Evolutionary conservation across 2,329 filamentous ascomycete species (phyloP).

Genomic region (Torrubiella hemipterigena): DNA sequence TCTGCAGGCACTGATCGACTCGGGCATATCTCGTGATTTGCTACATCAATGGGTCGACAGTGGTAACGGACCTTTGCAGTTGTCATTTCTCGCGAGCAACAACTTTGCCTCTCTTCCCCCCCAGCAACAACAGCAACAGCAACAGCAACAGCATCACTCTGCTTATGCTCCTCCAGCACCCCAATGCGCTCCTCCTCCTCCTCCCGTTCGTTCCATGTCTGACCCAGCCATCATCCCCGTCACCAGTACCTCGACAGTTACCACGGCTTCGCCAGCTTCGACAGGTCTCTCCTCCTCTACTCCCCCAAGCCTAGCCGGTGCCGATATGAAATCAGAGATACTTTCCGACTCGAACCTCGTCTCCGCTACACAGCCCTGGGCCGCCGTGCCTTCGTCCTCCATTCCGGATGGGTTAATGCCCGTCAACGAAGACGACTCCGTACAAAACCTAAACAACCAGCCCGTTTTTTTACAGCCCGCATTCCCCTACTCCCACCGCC

Average conservation of each 20-base stretch:
- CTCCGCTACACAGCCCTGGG: slow-evolving; percentile 14
- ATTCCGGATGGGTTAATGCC: slow-evolving; percentile 1
- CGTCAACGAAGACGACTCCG: slow-evolving; percentile 9
- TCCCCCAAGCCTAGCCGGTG: slow-evolving; percentile 5
- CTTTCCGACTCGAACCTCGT: slow-evolving; percentile 17
- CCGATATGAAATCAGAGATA: slow-evolving; percentile 3
- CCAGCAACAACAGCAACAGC: slow-evolving; percentile 2
- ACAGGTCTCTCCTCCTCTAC: slow-evolving; percentile 3
- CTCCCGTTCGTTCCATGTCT: not conserved
- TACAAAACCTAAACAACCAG: too few species aligned
- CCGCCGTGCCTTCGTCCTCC: slow-evolving; percentile 5
- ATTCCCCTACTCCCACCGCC: slow-evolving; percentile 26
- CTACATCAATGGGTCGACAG: slow-evolving; percentile 28
- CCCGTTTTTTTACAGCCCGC: slow-evolving; percentile 22
- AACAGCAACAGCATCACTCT: slow-evolving; percentile 7
- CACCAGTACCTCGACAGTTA: not conserved
- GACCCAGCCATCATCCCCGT: not conserved
- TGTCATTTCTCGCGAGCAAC: slow-evolving; percentile 10
- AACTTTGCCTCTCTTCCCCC: slow-evolving; percentile 5
- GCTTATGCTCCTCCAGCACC: too few species aligned
- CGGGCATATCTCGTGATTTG: slow-evolving; percentile 29
- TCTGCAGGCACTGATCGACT: slow-evolving; percentile 32
- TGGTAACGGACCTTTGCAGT: slow-evolving; percentile 21
- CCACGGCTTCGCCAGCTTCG: not conserved
- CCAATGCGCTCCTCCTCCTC: not conserved